Conservation (phyloP, 345 rosid genomes). For the Crucihimalaya himalaica region DNA sequence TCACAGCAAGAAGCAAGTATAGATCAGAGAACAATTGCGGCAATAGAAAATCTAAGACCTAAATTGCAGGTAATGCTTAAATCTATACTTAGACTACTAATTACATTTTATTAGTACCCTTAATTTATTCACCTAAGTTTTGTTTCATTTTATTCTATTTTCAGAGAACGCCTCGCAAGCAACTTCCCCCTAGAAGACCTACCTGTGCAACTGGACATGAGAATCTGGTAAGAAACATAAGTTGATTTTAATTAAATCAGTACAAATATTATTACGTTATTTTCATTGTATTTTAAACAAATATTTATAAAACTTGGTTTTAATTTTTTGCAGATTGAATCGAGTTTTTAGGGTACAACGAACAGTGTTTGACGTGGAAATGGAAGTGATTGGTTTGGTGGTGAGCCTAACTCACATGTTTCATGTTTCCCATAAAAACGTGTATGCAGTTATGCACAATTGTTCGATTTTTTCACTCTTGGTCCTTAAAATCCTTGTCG, state of each 20-base stretch:
- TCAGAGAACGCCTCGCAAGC: constrained; percentile 78
- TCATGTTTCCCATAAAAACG: constrained; percentile 22
- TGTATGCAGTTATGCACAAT: constrained; percentile 2
- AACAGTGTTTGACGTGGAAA: constrained; percentile 15
- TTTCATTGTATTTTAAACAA: not conserved
- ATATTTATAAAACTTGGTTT: not conserved
- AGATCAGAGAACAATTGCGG: constrained; percentile 51
- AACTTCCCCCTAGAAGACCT: constrained; percentile 73
- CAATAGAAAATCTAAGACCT: constrained; percentile 67
- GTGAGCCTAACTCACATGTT: constrained; percentile 31
- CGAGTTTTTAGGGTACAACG: constrained; percentile 30
- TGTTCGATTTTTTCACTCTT: constrained; percentile 2
- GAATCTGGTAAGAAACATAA: constrained; percentile 41
- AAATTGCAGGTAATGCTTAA: constrained; percentile 57
- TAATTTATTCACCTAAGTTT: not conserved
- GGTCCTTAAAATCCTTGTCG: constrained; percentile 29
- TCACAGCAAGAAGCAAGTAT: constrained; percentile 69
- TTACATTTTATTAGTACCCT: not conserved
- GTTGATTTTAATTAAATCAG: no score
- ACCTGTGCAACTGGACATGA: constrained; percentile 58
- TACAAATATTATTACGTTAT: not conserved
- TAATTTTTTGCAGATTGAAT: constrained; percentile 30
- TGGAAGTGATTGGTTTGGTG: constrained; percentile 33
- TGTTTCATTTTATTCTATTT: not conserved
- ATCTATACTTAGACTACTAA: not conserved